Base-by-base conservation (phyloP, 1,139 yeast genomes). In the Tardiomyces digboiensis region DNA sequence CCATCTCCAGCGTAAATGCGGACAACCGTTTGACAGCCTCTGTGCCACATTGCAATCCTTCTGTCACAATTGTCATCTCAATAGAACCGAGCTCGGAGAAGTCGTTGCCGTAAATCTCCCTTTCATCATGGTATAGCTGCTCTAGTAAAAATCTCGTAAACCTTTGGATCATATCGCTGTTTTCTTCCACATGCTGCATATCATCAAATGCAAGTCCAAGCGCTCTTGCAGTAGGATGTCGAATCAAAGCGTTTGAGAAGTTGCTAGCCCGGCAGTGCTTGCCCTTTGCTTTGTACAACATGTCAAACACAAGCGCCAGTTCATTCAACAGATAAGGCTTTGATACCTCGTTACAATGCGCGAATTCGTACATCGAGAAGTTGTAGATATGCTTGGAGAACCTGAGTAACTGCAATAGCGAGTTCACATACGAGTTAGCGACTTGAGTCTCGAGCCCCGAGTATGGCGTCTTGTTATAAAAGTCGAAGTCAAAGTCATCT, bases 401-500 rank as follows among this genome's bases (percentile, higher is more conserved):
- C 41, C 95, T 71, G 63, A 83, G 85, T n/a, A 91, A 58, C 59
- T 91, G 97, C 10, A 93, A 56, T 29, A 89, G 64, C 0, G 95
- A 72, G 59, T 93, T 93, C 44, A 84, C 73, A 59, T 86, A 87
- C 0, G 94, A 76, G 56, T 85, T 86, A 43, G 84, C 88, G 13
- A 83, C 74, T 57, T 87, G 93, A 18, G 88, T 82, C 60, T 91
- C 97, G 26, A 93, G 68, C 0, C 98, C 97, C n/a, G 96, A 77
- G 53, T 70, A 83, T 1, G 61, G 57, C 0, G 97, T 85, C 41
- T 72, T 70, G 58, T 89, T 89, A 67, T 84, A 91, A 55, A 80
- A 82, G 45, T 76, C 80, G 59, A 91, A 91, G 65, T 93, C 97
- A 65, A 91, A 91, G 62, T 88, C 97, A 53, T 83, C 88, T 22